These are phyloP conservation scores for Emiliania huxleyi DNA, from an alignment of 78 protist genomes.

Conservation along the genomic window DNA sequence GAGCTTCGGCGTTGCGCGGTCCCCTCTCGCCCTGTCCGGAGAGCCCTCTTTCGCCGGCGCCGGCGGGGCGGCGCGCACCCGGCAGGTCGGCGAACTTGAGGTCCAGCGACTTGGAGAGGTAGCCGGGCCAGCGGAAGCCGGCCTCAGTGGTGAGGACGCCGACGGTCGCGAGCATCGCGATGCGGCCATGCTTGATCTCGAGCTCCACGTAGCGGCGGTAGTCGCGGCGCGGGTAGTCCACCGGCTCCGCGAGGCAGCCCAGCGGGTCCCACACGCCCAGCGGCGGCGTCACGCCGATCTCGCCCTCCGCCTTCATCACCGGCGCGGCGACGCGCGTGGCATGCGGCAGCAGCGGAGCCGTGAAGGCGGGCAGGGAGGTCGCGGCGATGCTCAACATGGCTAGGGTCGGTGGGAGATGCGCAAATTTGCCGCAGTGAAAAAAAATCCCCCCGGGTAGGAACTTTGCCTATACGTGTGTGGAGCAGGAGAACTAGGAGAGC, in stretches of 20 bases:
- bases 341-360: neutral
- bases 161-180: neutral
- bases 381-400: no score
- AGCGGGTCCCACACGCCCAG: neutral
- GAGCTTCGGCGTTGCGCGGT: no score
- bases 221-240: neutral
- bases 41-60: no score
- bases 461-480: no score
- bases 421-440: no score
- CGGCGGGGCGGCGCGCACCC: neutral
- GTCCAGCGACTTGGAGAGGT: conserved; percentile 23
- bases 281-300: conserved; percentile 16
- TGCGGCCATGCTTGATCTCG: conserved; percentile 41
- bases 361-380: neutral
- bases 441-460: no score
- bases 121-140: conserved; percentile 26
- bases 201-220: conserved; percentile 15
- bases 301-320: neutral
- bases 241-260: neutral
- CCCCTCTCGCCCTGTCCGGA: no score
- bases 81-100: neutral
- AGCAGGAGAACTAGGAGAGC: no score
- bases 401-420: no score
- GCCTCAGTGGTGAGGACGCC: conserved; percentile 15
- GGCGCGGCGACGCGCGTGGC: neutral